A percentile compares a stretch with the other conserved stretches of the same genome.
These are phyloP conservation scores for Gynostemma pentaphyllum DNA, from an alignment of 306 rosid species.

Conservation along the genomic window DNA sequence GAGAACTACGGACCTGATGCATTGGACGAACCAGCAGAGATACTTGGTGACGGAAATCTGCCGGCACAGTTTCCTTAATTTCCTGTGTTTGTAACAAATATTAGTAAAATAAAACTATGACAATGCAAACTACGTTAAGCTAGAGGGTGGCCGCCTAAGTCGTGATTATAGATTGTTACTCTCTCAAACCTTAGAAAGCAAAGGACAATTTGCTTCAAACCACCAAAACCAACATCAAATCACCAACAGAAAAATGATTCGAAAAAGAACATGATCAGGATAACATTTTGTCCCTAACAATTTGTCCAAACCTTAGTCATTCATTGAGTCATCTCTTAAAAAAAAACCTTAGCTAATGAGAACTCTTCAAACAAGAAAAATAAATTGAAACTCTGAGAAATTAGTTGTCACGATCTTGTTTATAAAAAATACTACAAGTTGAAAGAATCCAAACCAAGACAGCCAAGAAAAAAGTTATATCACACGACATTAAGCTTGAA, in stretches of 20 bases:
- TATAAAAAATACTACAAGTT: not conserved
- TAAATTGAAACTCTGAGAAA: not conserved
- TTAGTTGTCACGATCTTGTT: not conserved
- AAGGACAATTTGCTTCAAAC: not conserved
- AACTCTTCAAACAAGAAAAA: not conserved
- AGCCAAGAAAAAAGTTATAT: not conserved
- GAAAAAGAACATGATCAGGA: not conserved
- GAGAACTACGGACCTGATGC: conserved; percentile 62
- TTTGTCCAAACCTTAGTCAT: not conserved
- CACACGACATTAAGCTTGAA: not conserved
- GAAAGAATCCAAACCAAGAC: not conserved
- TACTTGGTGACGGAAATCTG: conserved; percentile 85
- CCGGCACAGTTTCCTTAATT: conserved; percentile 55
- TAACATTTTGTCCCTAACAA: not conserved
- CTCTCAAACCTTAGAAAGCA: not conserved
- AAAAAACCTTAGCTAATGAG: not conserved
- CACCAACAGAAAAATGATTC: not conserved
- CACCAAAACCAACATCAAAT: too few species aligned
- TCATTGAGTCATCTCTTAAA: not conserved
- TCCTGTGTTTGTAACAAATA: conserved; percentile 42
- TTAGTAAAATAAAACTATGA: not conserved
- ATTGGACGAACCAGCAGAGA: conserved; percentile 91
- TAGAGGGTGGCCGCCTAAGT: not conserved
- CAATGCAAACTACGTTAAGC: not conserved
- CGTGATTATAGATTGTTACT: too few species aligned